Evolutionary conservation across 1,139 yeast species (phyloP).

Genomic region (Hansenula anomala): DNA sequence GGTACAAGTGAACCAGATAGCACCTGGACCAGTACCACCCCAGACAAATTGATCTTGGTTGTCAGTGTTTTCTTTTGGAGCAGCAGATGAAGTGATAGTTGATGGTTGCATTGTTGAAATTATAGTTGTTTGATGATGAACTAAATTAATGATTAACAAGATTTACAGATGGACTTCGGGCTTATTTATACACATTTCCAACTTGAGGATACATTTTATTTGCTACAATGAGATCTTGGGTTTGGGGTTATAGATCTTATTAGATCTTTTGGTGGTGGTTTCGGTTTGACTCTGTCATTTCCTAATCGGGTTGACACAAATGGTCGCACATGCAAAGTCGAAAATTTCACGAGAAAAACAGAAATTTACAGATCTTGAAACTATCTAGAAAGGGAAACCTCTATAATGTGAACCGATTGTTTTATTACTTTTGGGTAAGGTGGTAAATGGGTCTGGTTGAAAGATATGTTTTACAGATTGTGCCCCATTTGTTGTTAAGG

Average conservation of each 20-base stretch:
- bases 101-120: conserved; percentile 3
- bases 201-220: neutral
- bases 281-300: conserved; percentile 30
- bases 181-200: neutral
- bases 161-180: neutral
- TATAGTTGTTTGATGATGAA: neutral
- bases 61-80: conserved; percentile 2
- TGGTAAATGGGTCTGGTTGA: too few species aligned
- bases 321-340: neutral
- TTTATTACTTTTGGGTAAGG: too few species aligned
- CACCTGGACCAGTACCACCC: neutral
- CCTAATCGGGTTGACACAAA: conserved; percentile 1
- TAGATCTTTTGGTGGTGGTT: conserved; percentile 47
- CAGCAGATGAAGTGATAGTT: conserved; percentile 2
- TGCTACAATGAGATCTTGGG: too few species aligned
- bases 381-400: too few species aligned
- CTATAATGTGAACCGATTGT: too few species aligned
- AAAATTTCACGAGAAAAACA: too few species aligned
- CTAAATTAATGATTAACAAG: neutral
- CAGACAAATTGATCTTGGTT: conserved; percentile 1
- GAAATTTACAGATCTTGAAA: too few species aligned
- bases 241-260: too few species aligned
- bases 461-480: too few species aligned
- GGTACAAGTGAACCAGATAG: conserved; percentile 2
- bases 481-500: too few species aligned